Evolutionary conservation across 2,329 filamentous ascomycete species (phyloP), one percentile per base, ranked within the genome.

Genomic region (Penicillium sp.): DNA sequence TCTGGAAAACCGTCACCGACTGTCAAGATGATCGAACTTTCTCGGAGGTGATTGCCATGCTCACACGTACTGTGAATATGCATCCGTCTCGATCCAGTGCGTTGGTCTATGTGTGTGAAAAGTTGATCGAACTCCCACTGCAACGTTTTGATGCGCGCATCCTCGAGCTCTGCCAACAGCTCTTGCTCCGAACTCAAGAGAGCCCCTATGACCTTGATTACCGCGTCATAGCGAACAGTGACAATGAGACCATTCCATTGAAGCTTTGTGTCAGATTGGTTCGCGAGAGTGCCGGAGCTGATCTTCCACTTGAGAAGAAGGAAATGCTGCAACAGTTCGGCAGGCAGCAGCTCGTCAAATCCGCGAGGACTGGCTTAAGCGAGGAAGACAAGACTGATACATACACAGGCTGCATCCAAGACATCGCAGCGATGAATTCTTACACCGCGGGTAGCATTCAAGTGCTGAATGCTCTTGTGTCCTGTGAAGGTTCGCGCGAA

Each of bases 1-100:
- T 97, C 57, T 97, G 93, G 93, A 84, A 87, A 55, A 90, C 90
- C 0, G 85, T 96, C 47, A 87, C 84, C 5, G 85, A 87, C 22
- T 92, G 88, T 55, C 90, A 92, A 65, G 92, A 97, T 69, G 88
- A 89, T 4, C 84, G 92, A 52, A 87, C 93, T n/a, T 86, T 90
- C 7, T 87, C 92, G 46, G 92, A 92, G 27, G 83, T 95, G 22
- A 79, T 92, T 45, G 79, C 80, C 16, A 89, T 96, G 83, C 74
- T 88, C 24, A 67, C 67, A 14, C 71, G 71, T 36, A 79, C 83
- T 8, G 72, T 81, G 48, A 67, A 67, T 8, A 76, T 83, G 58
- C 72, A 77, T 51, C 40, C 74, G 73, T 68, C 70, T 65, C 34
- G 57, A 55, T 56, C 70, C 57, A 54, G 75, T 74, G 58, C 77